Evolutionary conservation across 2,329 filamentous ascomycete species (phyloP), one percentile per base, ranked within the genome.

Genomic region (Ophiostoma sp.): DNA sequence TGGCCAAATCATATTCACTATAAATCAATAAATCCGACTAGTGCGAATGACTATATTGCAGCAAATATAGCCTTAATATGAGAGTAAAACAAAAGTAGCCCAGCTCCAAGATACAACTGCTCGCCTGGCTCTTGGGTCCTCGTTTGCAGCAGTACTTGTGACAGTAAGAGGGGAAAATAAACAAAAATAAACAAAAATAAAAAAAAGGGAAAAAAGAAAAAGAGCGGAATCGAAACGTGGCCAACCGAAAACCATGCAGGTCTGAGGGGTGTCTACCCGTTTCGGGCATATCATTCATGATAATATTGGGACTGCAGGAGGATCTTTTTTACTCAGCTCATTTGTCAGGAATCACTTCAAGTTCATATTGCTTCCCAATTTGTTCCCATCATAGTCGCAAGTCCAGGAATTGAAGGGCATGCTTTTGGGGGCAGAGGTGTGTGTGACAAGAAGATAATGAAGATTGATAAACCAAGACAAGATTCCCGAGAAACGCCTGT

Each of bases 1-100:
- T 11, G 55, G 27, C 11, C 55, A 60, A 60, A 60, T 60, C 55
- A 60, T 38, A 27, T 60, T 55, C 49, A 60, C 55, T 60, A 60
- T 60, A 60, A 60, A 60, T 60, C 55, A 27, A 60, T 60, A 60
- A 60, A 60, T 12, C 55, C 55, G 55, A 60, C 55, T 60, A 60
- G 55, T 60, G 55, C 55, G 27, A 60, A 60, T 38, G 55, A 60
- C 55, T 60, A 60, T 60, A 60, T 60, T 60, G 27, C 55, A 36
- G 11, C 27, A 60, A 58, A 60, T 60, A 60, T 60, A 60, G 55
- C 49, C 27, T 55, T 55, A 55, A 38, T 14, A 4, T 27, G 2
- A 9, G 27, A 12, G 12, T 27, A 27, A 27, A 27, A 27, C 27
- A 27, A 1, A 27, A 27, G 27, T 27, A 27, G 27, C 27, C 27